Percentiles rank a stretch among this genome's conserved stretches.
Evolutionary conservation across 75 land plant species (phyloP).

Genomic region (Cunninghamia lanceolata): DNA sequence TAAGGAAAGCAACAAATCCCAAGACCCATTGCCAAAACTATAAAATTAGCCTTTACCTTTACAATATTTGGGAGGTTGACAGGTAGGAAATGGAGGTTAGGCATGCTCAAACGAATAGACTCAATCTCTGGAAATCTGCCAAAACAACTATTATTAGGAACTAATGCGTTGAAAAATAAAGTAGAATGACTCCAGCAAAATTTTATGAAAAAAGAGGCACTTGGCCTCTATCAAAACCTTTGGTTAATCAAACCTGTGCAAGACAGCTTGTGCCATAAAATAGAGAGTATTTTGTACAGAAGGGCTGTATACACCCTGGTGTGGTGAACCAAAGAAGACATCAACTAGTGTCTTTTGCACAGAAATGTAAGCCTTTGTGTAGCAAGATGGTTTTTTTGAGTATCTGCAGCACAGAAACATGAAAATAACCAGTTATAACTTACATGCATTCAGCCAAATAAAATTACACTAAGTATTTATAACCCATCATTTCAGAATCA

Average conservation of each 20-base stretch:
- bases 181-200: not conserved
- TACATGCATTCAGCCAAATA: not conserved
- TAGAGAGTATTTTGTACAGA: conserved; percentile 96
- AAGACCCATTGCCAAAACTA: not conserved
- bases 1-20: not conserved
- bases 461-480: not conserved
- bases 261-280: conserved; percentile 79
- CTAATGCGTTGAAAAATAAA: not conserved
- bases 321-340: conserved; percentile 83
- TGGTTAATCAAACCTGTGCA: conserved; percentile 53
- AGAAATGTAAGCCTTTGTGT: conserved; percentile 41
- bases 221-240: not conserved
- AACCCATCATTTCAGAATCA: not conserved
- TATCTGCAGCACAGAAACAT: conserved; percentile 51
- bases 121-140: conserved; percentile 73
- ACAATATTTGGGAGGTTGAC: conserved; percentile 60
- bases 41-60: conserved; percentile 41
- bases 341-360: conserved; percentile 57
- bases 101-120: conserved; percentile 82
- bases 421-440: not conserved
- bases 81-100: conserved; percentile 95
- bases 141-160: conserved; percentile 8
- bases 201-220: not conserved
- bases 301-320: conserved; percentile 88
- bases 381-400: conserved; percentile 49